Percentiles rank a stretch among this genome's conserved stretches.
phyloP scores from a whole-genome alignment of 805 yeast genomes.

The Monosporozyma siamensis region DNA sequence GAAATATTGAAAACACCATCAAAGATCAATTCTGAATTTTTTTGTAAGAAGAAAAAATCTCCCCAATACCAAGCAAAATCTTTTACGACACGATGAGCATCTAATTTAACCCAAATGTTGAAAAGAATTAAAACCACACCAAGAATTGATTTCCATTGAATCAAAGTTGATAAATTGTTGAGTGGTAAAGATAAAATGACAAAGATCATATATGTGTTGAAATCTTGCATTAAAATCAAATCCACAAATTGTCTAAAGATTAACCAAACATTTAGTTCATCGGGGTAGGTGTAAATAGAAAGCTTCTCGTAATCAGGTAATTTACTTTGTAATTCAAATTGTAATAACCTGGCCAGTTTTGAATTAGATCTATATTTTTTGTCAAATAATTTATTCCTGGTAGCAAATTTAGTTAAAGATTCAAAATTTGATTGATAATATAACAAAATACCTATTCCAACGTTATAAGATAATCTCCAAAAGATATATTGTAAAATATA shows the following conservation, averaged over 20 bases:
- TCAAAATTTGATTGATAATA: constrained; percentile 55
- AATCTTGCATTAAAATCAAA: constrained; percentile 76
- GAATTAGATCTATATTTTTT: constrained; percentile 17
- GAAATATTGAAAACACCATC: constrained; percentile 86
- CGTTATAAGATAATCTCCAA: constrained; percentile 70
- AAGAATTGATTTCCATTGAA: constrained; percentile 42
- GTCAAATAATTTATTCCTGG: constrained; percentile 37
- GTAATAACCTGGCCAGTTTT: constrained; percentile 34
- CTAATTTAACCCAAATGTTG: constrained; percentile 76
- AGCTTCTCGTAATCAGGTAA: constrained; percentile 10
- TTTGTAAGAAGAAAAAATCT: constrained; percentile 75
- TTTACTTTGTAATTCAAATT: constrained; percentile 36
- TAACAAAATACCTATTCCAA: constrained; percentile 68
- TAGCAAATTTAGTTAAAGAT: constrained; percentile 45
- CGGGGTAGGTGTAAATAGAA: constrained; percentile 41
- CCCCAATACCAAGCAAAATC: constrained; percentile 97
- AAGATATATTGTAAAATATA: constrained; percentile 52
- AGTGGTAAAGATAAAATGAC: constrained; percentile 39
- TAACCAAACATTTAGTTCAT: constrained; percentile 78
- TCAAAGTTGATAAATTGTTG: constrained; percentile 36
- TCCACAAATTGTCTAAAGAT: constrained; percentile 72
- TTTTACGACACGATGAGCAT: constrained; percentile 80
- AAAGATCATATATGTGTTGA: constrained; percentile 60
- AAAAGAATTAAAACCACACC: constrained; percentile 59
- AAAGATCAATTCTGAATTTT: constrained; percentile 58